Conservation (phyloP, 2,329 filamentous ascomycete genomes). For the Claviceps paspali region DNA sequence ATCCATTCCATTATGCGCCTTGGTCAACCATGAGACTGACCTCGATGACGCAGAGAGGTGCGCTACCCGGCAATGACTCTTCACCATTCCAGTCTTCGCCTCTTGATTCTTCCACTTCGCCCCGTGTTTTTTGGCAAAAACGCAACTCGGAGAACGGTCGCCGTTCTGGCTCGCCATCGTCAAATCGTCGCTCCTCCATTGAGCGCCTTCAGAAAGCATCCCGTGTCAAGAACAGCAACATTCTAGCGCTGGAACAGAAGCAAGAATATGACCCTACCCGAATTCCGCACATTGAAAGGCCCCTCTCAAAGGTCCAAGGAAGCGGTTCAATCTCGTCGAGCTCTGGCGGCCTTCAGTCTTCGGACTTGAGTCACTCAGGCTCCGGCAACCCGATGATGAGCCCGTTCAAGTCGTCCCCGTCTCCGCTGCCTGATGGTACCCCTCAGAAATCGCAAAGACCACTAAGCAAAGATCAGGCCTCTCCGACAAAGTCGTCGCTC, state of each 20-base stretch:
- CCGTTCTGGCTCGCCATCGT: slow-evolving; percentile 47
- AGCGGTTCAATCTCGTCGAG: slow-evolving; percentile 51
- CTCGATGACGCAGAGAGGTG: slow-evolving; percentile 40
- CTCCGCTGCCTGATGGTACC: slow-evolving; percentile 3
- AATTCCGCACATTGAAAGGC: slow-evolving; percentile 65
- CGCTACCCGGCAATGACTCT: slow-evolving; percentile 50
- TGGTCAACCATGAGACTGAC: slow-evolving; percentile 15
- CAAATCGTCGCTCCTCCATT: slow-evolving; percentile 74
- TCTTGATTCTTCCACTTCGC: slow-evolving; percentile 51
- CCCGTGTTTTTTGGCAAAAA: slow-evolving; percentile 84
- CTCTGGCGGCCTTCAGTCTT: slow-evolving; percentile 35
- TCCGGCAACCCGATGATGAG: slow-evolving; percentile 30
- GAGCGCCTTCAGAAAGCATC: slow-evolving; percentile 91
- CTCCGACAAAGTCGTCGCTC: slow-evolving; percentile 81
- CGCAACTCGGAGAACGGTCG: slow-evolving; percentile 60
- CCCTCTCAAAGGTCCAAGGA: slow-evolving; percentile 60
- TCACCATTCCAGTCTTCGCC: slow-evolving; percentile 81
- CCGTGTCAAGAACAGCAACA: slow-evolving; percentile 94
- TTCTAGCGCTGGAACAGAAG: slow-evolving; percentile 84
- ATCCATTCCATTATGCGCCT: background rate
- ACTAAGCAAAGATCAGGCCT: slow-evolving; percentile 56
- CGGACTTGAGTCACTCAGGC: slow-evolving; percentile 25
- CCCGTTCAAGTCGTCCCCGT: slow-evolving; percentile 12
- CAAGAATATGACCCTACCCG: slow-evolving; percentile 79
- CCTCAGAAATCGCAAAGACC: slow-evolving; percentile 22